Base-by-base conservation (phyloP, 1,284 basidiomycete genomes). In the Heliocybe sulcata region DNA sequence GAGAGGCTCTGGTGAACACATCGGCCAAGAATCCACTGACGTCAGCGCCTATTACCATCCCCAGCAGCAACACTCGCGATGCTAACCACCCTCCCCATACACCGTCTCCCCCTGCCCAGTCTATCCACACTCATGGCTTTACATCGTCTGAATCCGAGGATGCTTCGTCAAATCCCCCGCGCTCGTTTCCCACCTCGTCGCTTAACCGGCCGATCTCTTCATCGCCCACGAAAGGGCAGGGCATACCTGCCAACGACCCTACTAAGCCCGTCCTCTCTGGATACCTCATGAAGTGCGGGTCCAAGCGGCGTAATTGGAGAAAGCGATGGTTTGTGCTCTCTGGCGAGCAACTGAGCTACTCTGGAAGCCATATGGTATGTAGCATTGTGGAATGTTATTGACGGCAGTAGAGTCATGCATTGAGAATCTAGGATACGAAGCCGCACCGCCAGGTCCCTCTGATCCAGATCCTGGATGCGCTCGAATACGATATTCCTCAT, bases 211-310 rank as follows among this genome's bases (percentile, higher is more conserved):
- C 22, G 22, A 49, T 53, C 19, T 45, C 51, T 51, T 38, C 72
- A 0, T 76, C 80, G 4, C 79, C 79, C 2, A 66, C 71, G 29
- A 75, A 72, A 58, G 60, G 60, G 23, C 55, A 61, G 35, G 58
- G 56, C 26, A 22, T 53, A 35, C 54, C 58, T 59, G 54, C 57
- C 60, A 52, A 58, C 29, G 87, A 88, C 63, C 76, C 80, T 4
- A 74, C 81, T 22, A 94, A 92, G 71, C 74, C 85, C 49, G 85
- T 97, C 27, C 67, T 94, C 3, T 83, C 87, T 27, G 94, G 94
- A 1, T 99, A 99, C 69, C 75, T 99, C 58, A 96, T 97, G 91
- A 99, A 99, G 69, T 94, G 94, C 68, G 94, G 94, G 45, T 86
- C 86, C 52, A 92, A 96, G 61, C 83, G 95, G 63, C 88, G 92